These are phyloP conservation scores for Globisporangium takayamanum DNA, from an alignment of 352 stramenopile genomes.

Conservation along the genomic window DNA sequence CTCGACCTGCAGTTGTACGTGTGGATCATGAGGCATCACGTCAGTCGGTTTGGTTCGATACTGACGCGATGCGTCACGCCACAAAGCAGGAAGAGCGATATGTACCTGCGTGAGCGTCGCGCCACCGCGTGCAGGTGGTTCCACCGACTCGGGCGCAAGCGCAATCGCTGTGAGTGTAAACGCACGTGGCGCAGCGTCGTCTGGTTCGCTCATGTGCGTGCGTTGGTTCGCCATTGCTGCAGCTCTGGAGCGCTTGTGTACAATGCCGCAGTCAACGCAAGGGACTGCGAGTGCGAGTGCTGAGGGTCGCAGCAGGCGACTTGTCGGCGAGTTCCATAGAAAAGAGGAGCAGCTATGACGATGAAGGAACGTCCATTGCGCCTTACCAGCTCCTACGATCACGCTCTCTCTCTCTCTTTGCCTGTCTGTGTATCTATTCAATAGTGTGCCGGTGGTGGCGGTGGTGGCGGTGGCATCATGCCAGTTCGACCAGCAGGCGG, in stretches of 20 bases:
- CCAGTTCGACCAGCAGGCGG: background rate
- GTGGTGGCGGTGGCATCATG: constrained; percentile 34
- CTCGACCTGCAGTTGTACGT: constrained; percentile 10
- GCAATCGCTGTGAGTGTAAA: constrained; percentile 5
- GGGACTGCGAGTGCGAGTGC: too few relatives aligned
- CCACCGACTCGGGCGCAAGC: constrained; percentile 5
- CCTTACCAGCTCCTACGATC: background rate
- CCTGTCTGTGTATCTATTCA: constrained; percentile 5
- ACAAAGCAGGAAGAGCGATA: background rate
- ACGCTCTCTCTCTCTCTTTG: constrained; percentile 2
- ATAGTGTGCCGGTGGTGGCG: constrained; percentile 35
- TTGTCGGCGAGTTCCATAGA: too few relatives aligned
- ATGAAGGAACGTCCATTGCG: too few relatives aligned
- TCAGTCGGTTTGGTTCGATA: background rate
- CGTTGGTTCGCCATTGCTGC: background rate
- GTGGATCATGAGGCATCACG: background rate
- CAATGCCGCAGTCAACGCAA: too few relatives aligned
- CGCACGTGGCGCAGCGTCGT: background rate
- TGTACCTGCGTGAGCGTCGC: constrained; percentile 46
- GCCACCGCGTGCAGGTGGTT: constrained; percentile 30
- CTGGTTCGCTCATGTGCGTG: background rate
- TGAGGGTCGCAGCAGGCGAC: too few relatives aligned
- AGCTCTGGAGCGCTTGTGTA: background rate
- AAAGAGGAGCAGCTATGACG: too few relatives aligned
- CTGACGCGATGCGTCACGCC: background rate